Evolutionary conservation across 352 stramenopile species (phyloP).

Genomic region (Phytophthora idaei): DNA sequence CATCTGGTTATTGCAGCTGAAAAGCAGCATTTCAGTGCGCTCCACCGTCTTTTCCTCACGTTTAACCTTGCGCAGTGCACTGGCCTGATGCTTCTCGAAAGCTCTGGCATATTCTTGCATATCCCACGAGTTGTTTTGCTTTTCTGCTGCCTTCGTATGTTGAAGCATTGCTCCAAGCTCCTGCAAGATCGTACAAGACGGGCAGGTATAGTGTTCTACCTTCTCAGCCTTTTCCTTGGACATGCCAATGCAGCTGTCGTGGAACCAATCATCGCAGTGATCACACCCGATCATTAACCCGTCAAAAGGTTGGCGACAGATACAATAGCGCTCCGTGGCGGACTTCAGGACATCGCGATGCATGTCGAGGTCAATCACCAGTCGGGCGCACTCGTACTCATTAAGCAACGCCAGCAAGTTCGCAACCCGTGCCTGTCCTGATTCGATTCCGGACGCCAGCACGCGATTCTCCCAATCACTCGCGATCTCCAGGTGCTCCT

Average conservation of each 20-base stretch:
- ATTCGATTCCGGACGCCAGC: constrained; percentile 76
- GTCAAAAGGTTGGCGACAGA: constrained; percentile 91
- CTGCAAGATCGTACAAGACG: constrained; percentile 93
- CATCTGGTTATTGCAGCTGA: constrained; percentile 85
- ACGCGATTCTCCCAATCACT: constrained; percentile 84
- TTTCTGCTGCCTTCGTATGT: constrained; percentile 42
- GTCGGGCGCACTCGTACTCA: constrained; percentile 77
- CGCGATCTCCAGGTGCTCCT: constrained; percentile 81
- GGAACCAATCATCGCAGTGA: constrained; percentile 90
- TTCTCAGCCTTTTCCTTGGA: constrained; percentile 94
- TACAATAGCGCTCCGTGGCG: constrained; percentile 91
- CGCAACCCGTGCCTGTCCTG: constrained; percentile 75
- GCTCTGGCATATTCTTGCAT: constrained; percentile 83
- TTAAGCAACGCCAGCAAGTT: constrained; percentile 72
- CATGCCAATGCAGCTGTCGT: constrained; percentile 90
- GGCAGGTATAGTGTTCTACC: constrained; percentile 95
- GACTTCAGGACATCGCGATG: constrained; percentile 90
- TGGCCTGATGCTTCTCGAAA: constrained; percentile 83
- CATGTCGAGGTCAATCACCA: constrained; percentile 89
- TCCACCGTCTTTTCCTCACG: constrained; percentile 87
- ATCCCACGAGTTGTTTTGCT: constrained; percentile 83
- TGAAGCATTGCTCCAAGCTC: constrained; percentile 76
- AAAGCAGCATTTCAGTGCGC: constrained; percentile 73
- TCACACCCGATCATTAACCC: constrained; percentile 91
- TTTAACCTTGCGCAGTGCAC: constrained; percentile 78